Conservation (phyloP, 2,329 filamentous ascomycete species). For the Trichophaea hybrida region DNA sequence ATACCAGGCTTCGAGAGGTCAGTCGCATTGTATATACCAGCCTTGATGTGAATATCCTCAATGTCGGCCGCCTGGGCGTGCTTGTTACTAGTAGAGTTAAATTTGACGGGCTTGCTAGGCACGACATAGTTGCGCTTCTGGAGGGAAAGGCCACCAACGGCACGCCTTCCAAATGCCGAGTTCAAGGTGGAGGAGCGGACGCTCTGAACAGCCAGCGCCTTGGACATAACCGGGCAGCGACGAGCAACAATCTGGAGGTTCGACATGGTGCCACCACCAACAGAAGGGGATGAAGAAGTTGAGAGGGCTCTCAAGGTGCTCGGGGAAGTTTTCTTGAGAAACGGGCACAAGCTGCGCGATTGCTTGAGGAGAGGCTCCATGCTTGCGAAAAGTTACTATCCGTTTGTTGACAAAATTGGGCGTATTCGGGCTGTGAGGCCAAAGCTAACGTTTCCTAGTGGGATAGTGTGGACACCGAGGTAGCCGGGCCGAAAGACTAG, state of each 20-base stretch:
- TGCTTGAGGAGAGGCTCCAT: constrained; percentile 96
- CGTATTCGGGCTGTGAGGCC: neutral
- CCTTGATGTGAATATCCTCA: constrained; percentile 26
- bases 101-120: constrained; percentile 46
- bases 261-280: constrained; percentile 79
- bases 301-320: constrained; percentile 82
- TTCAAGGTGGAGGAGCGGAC: constrained; percentile 31
- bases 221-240: constrained; percentile 97
- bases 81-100: constrained; percentile 68
- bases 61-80: constrained; percentile 62
- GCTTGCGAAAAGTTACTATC: neutral
- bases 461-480: neutral
- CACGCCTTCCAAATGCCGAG: constrained; percentile 39
- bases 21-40: constrained; percentile 26
- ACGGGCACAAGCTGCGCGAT: constrained; percentile 93
- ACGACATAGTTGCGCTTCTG: constrained; percentile 32
- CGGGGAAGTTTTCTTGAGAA: constrained; percentile 86
- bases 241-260: constrained; percentile 89
- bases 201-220: constrained; percentile 80
- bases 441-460: too few species aligned
- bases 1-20: constrained; percentile 19
- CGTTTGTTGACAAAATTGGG: neutral
- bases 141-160: constrained; percentile 29
- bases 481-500: neutral
- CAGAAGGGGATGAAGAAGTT: constrained; percentile 49